Evolutionary conservation across 2,329 filamentous ascomycete genomes (phyloP).

Genomic region (Helotiales sp.): DNA sequence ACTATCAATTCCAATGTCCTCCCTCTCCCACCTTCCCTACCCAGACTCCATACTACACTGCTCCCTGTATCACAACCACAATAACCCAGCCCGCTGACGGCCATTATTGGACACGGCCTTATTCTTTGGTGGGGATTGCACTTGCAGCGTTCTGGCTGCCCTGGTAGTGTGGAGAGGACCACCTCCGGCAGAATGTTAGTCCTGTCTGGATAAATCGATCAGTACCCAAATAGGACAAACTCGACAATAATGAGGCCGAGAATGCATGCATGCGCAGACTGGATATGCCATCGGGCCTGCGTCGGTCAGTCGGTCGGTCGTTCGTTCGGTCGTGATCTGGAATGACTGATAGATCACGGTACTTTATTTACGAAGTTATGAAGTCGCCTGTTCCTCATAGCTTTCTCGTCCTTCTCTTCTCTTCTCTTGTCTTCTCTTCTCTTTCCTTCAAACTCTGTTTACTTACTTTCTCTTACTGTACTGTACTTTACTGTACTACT

Average conservation of each 20-base stretch:
- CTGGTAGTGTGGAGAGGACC: neutral
- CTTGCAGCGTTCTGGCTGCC: constrained; percentile 2
- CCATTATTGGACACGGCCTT: constrained; percentile 11
- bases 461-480: neutral
- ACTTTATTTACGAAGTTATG: neutral
- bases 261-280: constrained; percentile 11
- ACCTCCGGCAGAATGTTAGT: constrained; percentile 5
- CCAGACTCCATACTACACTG: neutral
- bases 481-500: neutral
- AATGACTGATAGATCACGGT: neutral
- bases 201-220: constrained; percentile 2
- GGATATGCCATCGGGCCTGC: constrained; percentile 5
- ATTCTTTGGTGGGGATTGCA: constrained; percentile 5
- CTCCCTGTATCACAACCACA: neutral
- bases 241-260: constrained; percentile 19
- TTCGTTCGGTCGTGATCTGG: neutral
- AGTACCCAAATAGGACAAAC: constrained; percentile 2
- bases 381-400: neutral
- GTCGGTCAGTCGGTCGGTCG: constrained; percentile 1
- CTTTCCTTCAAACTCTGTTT: neutral
- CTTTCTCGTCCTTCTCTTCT: neutral
- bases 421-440: no score
- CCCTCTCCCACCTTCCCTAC: neutral
- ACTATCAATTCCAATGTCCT: neutral
- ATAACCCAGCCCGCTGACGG: no score